These are phyloP conservation scores for Scutellaria minor DNA, from an alignment of 257 asterid species.

Conservation along the genomic window DNA sequence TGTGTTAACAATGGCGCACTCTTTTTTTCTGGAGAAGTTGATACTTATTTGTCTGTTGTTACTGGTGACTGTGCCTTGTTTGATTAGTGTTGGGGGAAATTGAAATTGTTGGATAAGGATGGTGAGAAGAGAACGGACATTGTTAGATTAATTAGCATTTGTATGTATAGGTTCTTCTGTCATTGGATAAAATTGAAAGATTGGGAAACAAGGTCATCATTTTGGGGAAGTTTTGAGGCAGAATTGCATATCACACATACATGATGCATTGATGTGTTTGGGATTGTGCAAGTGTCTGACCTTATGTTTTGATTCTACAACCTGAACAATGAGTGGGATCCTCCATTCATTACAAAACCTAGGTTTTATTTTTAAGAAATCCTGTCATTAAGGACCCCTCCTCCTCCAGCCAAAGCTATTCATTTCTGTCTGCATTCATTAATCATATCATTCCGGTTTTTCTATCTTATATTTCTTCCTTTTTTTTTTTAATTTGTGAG, in stretches of 20 bases:
- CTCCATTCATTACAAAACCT: not conserved
- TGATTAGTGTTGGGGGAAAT: slow-evolving; percentile 4
- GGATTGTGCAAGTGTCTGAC: slow-evolving; percentile 1
- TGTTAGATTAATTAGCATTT: slow-evolving; percentile 21
- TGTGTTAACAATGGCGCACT: not conserved
- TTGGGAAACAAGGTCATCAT: not conserved
- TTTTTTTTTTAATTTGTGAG: not conserved
- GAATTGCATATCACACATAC: not conserved
- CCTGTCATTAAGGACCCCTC: not conserved
- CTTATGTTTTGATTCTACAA: not conserved
- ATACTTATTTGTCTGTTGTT: not conserved
- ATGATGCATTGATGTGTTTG: slow-evolving; percentile 5
- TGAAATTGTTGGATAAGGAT: slow-evolving; percentile 9
- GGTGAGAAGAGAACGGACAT: slow-evolving; percentile 20
- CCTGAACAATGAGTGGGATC: slow-evolving; percentile 9
- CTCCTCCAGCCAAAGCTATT: not conserved
- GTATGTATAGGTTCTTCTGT: not conserved
- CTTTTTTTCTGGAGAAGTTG: slow-evolving; percentile 15
- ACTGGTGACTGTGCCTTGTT: slow-evolving; percentile 17
- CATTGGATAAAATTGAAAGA: not conserved
- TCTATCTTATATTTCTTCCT: not conserved
- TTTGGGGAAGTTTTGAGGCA: not conserved
- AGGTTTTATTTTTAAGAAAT: not conserved
- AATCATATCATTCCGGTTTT: not conserved
- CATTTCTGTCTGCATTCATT: not conserved